phyloP scores from a whole-genome alignment of 2,329 filamentous ascomycete genomes.

The Fusarium papillatum region DNA sequence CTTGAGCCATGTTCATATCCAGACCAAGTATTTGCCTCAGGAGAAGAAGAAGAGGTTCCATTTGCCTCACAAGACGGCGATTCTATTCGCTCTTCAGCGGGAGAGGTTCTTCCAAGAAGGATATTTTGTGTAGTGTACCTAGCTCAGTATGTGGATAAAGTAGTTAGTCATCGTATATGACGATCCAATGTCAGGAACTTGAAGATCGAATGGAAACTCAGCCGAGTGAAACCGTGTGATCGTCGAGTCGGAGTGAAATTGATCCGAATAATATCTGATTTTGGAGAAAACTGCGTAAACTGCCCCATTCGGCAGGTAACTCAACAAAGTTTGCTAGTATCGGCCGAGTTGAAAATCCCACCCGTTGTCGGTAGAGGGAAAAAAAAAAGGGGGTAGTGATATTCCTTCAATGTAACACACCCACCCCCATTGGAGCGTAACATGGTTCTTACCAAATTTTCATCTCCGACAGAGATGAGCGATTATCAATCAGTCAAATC shows the following conservation, averaged over 20 bases:
- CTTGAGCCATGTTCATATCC: too few species aligned
- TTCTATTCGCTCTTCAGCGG: conserved; percentile 44
- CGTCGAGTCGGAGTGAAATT: not conserved
- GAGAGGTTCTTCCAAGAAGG: conserved; percentile 47
- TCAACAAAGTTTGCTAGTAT: not conserved
- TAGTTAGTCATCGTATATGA: not conserved
- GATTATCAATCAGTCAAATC: not conserved
- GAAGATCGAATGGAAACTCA: not conserved
- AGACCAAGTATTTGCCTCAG: conserved; percentile 41
- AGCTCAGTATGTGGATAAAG: not conserved
- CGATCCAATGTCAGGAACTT: not conserved
- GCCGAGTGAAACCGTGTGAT: not conserved
- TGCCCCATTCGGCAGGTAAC: not conserved
- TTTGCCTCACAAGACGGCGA: conserved; percentile 45
- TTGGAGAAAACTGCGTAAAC: not conserved
- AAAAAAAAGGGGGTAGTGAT: not conserved
- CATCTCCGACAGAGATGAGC: not conserved
- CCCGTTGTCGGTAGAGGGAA: not conserved
- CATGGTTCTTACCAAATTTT: not conserved
- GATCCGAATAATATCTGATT: not conserved
- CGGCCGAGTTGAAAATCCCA: not conserved
- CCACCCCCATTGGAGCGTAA: not conserved
- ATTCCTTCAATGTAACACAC: not conserved
- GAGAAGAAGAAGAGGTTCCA: conserved; percentile 47
- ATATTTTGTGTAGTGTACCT: conserved; percentile 30